These are phyloP conservation scores for Termitomyces heimii DNA, from an alignment of 768 basidiomycete genomes.

Conservation along the genomic window DNA sequence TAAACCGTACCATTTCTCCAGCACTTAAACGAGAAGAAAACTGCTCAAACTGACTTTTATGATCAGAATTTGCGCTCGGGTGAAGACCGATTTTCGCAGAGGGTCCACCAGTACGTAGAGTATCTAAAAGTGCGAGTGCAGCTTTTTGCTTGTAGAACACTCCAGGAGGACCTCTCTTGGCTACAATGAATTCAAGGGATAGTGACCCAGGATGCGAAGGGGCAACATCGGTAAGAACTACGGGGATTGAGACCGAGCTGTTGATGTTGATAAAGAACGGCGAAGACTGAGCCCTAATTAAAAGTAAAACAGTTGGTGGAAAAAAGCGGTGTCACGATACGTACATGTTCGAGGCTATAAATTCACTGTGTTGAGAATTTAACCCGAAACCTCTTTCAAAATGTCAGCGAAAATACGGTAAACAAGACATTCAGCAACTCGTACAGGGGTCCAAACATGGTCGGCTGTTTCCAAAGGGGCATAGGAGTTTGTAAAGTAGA, in stretches of 20 bases:
- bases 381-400: constrained; percentile 29
- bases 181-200: constrained; percentile 32
- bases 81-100: constrained; percentile 40
- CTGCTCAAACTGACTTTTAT: constrained; percentile 40
- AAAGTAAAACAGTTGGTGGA: constrained; percentile 2
- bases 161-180: constrained; percentile 43
- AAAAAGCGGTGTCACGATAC: constrained; percentile 8
- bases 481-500: constrained; percentile 9
- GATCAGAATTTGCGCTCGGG: constrained; percentile 30
- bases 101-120: constrained; percentile 45
- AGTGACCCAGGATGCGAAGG: constrained; percentile 22
- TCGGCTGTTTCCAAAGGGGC: constrained; percentile 42
- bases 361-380: constrained; percentile 11
- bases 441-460: constrained; percentile 61
- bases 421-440: constrained; percentile 1
- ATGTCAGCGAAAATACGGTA: background rate
- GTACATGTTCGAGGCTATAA: constrained; percentile 22
- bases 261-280: constrained; percentile 46
- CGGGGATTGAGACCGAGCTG: constrained; percentile 42
- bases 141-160: constrained; percentile 50
- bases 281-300: constrained; percentile 19
- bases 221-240: constrained; percentile 36
- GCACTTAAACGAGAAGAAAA: constrained; percentile 44
- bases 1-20: constrained; percentile 45
- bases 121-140: constrained; percentile 44